phyloP scores from a whole-genome alignment of 2,329 filamentous ascomycete genomes.

The Colletotrichum horii region DNA sequence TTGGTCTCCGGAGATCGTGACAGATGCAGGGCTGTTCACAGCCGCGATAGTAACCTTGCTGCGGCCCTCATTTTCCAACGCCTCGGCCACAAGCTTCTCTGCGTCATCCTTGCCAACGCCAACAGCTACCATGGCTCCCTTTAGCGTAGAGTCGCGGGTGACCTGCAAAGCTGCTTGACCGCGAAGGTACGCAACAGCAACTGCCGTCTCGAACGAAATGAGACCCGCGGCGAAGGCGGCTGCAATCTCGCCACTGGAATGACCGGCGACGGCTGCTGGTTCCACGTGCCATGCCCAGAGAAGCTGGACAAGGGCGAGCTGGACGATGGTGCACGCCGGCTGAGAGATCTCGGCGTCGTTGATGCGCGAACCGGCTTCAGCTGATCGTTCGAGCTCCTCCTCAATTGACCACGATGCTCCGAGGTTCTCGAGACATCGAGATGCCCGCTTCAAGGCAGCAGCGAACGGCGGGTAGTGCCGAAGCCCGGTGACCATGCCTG shows the following conservation, averaged over 20 bases:
- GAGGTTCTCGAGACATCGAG: constrained; percentile 24
- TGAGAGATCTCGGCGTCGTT: constrained; percentile 34
- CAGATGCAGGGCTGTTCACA: constrained; percentile 55
- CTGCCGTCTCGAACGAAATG: constrained; percentile 26
- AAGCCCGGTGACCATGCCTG: background rate
- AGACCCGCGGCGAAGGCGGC: constrained; percentile 34
- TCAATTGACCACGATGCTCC: constrained; percentile 30
- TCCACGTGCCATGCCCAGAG: constrained; percentile 30
- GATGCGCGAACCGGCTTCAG: constrained; percentile 22
- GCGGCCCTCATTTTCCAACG: background rate
- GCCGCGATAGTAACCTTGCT: constrained; percentile 30
- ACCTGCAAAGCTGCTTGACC: constrained; percentile 4
- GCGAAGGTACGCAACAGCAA: background rate
- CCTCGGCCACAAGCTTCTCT: background rate
- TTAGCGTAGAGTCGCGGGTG: background rate
- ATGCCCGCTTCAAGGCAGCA: constrained; percentile 25
- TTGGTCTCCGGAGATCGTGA: constrained; percentile 35
- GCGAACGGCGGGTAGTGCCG: constrained; percentile 4
- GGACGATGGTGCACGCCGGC: constrained; percentile 40
- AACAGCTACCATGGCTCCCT: constrained; percentile 28
- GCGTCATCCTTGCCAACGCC: constrained; percentile 25
- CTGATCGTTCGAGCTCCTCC: constrained; percentile 29
- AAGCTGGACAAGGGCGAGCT: constrained; percentile 39
- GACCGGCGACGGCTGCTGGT: constrained; percentile 31
- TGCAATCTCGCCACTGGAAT: constrained; percentile 39